phyloP scores from a whole-genome alignment of 208 protist genomes.

The Acanthamoeba triangularis region DNA sequence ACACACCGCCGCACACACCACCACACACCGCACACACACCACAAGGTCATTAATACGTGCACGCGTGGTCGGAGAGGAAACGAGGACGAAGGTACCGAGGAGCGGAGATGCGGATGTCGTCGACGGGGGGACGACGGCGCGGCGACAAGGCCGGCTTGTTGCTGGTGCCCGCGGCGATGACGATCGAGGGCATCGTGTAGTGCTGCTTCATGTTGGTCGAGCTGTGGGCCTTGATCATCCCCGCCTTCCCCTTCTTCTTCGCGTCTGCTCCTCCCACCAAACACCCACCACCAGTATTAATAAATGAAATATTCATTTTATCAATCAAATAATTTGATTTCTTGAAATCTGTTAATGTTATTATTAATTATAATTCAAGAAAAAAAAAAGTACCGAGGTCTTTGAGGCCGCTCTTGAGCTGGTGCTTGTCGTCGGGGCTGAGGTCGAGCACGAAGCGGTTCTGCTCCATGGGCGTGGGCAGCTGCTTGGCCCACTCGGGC shows the following conservation, averaged over 20 bases:
- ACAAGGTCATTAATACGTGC: neutral
- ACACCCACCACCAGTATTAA: neutral
- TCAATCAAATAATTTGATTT: no score
- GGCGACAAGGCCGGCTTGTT: neutral
- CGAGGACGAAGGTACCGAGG: neutral
- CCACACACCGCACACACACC: neutral
- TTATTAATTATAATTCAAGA: no score
- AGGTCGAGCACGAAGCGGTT: conserved; percentile 19
- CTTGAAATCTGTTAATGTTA: no score
- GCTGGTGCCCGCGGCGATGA: neutral
- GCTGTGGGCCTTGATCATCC: neutral
- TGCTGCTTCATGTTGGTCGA: conserved; percentile 28
- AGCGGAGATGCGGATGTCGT: conserved; percentile 4
- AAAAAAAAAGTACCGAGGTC: neutral
- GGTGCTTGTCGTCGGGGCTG: neutral
- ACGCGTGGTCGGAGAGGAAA: neutral
- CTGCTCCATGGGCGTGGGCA: conserved; percentile 11
- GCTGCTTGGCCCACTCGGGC: neutral
- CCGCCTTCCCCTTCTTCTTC: neutral
- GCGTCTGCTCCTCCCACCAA: neutral
- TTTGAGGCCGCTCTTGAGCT: neutral
- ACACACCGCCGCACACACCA: neutral
- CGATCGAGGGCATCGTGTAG: neutral
- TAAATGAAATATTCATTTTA: neutral
- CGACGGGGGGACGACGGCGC: neutral